These are phyloP conservation scores for Spathaspora sp. DNA, from an alignment of 1,139 yeast species.

Conservation along the genomic window DNA sequence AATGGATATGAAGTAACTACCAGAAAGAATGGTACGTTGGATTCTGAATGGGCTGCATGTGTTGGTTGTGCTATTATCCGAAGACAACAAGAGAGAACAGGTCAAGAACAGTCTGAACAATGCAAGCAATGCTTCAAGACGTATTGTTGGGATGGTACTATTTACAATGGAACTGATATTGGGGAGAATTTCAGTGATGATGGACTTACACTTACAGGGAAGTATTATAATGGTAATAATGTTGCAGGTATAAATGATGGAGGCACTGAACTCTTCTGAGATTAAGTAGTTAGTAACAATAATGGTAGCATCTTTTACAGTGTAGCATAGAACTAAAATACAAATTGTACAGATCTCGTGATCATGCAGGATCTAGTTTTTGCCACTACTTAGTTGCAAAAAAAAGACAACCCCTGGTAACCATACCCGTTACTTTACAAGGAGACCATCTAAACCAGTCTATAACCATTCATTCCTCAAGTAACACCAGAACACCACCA, in stretches of 20 bases:
- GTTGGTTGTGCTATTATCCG: conserved; percentile 49
- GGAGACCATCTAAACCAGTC: too few species aligned
- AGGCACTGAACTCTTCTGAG: not conserved
- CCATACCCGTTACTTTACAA: too few species aligned
- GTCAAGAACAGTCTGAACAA: conserved; percentile 36
- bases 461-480: too few species aligned
- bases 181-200: conserved; percentile 2
- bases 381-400: too few species aligned
- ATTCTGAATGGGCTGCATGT: conserved; percentile 41
- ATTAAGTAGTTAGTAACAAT: too few species aligned
- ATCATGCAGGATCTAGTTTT: too few species aligned
- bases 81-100: conserved; percentile 41
- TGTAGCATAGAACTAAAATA: too few species aligned
- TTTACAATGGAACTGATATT: conserved; percentile 1
- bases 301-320: too few species aligned
- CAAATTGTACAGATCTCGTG: too few species aligned
- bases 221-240: not conserved
- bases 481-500: not conserved
- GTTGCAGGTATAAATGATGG: conserved; percentile 1
- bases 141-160: conserved; percentile 34
- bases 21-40: conserved; percentile 33
- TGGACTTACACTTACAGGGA: conserved; percentile 2
- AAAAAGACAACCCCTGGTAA: too few species aligned
- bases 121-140: conserved; percentile 37
- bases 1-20: conserved; percentile 39